Base-by-base conservation (phyloP, 2,329 filamentous ascomycete genomes). In the Botryotinia convoluta region DNA sequence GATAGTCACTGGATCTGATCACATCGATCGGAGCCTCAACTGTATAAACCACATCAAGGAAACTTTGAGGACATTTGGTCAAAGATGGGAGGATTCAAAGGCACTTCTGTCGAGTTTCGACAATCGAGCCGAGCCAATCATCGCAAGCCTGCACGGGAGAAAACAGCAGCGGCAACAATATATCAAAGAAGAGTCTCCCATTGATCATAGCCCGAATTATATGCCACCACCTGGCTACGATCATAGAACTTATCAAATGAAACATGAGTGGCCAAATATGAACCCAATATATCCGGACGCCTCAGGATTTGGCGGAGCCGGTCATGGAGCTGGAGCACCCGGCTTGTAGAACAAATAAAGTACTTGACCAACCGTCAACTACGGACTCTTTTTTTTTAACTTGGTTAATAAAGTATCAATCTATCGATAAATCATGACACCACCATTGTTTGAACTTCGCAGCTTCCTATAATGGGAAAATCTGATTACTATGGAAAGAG, bases 11-110 rank as follows among this genome's bases (percentile, higher is more conserved):
- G 81, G 82, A 5, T 82, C 84, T 8, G 85, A 88, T 73, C 89
- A 89, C 74, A 78, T 89, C 14, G 85, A 87, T 29, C 83, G 88
- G 44, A 90, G 88, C 74, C 77, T 91, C 22, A 82, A 83, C 42
- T 89, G 88, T 72, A 81, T 91, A 1, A 85, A 87, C 71, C 84
- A 84, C 60, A 86, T 89, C 12, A 83, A 84, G 5, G 84, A 87
- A 74, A 88, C 87, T 1, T 81, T 91, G 29, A 84, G 82, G 22
- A 85, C 83, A n/a, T 90, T 87, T 73, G 88, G 88, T 48, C 84
- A 88, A 75, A 83, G 88, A 3, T 91, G 89, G 89, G 85, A 86
- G 5, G 85, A 89, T 74, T 87, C 88, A 2, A 82, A 85, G 48
- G 84, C 85, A 74, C 83, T 91, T n/a, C 83, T 85, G 74, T 81